Base-by-base conservation (phyloP, 192 early-diverging fungal species). In the Coemansia guatemalensis region DNA sequence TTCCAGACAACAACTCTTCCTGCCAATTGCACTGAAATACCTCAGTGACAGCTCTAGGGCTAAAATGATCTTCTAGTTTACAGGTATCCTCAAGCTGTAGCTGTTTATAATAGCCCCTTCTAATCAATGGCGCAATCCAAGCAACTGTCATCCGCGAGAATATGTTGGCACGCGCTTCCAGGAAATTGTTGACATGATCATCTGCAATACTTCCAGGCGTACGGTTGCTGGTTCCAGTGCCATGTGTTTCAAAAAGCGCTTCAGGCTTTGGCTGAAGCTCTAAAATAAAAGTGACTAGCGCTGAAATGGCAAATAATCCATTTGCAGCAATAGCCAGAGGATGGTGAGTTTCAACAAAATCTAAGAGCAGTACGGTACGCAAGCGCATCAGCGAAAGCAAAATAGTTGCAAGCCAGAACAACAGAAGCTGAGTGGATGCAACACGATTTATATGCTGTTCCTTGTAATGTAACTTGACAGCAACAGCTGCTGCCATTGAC, bases 81-180 rank as follows among this genome's bases (percentile, higher is more conserved):
- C 87, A 93, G 20, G 93, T 75, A 73, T 98, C 94, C 39, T 90
- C 88, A 71, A 89, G 84, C 20, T 85, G 83, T 55, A 95, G 79
- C 35, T 86, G 89, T 65, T 92, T 92, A 24, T 73, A 64, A 60
- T 85, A 88, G 2, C 94, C 95, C 30, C 88, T 71, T 48, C 87
- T 86, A 78, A 98, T 90, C 56, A 97, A 63, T 14, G 87, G 85
- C 49, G 89, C 87, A 86, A 99, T 91, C 96, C 96, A 99, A 27
- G 86, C 74, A 76, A 97, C 97, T 2, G 89, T 87, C 2, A 93
- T 58, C 8, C 83, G 85, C 30, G 89, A 90, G 64, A 95, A 95
- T 24, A 98, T 85, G 67, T 91, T 90, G 53, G 93, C 88, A 11
- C 75, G 84, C n/a, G 86, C 88, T 64, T 96, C 95, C 4, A 94